A percentile compares a stretch with the other conserved stretches of the same genome.
These are phyloP conservation scores for Wickerhamomyces kurtzmanii DNA, from an alignment of 805 yeast species.

Conservation along the genomic window DNA sequence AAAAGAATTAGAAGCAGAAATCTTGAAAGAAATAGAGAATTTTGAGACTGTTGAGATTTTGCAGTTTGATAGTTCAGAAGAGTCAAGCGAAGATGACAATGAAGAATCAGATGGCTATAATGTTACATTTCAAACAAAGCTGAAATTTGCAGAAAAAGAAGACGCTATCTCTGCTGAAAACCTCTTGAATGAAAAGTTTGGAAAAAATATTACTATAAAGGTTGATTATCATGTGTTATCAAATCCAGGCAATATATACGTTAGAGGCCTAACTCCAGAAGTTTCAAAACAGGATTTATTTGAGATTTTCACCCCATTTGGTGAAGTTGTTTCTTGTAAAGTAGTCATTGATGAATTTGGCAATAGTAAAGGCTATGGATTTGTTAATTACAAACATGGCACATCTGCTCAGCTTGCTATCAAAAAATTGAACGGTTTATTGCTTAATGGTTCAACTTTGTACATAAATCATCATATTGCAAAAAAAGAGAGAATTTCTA, in stretches of 20 bases:
- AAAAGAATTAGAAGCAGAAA: too few relatives aligned
- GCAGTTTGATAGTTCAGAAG: too few relatives aligned
- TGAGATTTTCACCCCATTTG: slow-evolving; percentile 26
- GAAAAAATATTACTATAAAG: slow-evolving; percentile 2
- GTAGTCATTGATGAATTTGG: slow-evolving; percentile 36
- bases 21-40: too few relatives aligned
- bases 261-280: slow-evolving; percentile 33
- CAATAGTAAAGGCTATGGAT: slow-evolving; percentile 47
- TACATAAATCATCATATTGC: slow-evolving; percentile 55
- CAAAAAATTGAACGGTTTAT: slow-evolving; percentile 35
- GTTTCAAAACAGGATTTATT: slow-evolving; percentile 26
- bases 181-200: too few relatives aligned
- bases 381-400: slow-evolving; percentile 47
- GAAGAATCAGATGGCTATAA: too few relatives aligned
- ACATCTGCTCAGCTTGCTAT: slow-evolving; percentile 53
- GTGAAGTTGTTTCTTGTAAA: slow-evolving; percentile 32
- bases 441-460: slow-evolving; percentile 21
- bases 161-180: too few relatives aligned
- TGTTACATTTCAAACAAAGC: too few relatives aligned
- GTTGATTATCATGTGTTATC: slow-evolving; percentile 22
- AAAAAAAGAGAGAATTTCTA: slow-evolving; percentile 42
- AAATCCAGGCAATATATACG: slow-evolving; percentile 49
- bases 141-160: too few relatives aligned
- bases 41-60: too few relatives aligned
- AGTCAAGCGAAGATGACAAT: too few relatives aligned